Conservation (phyloP, 2,329 filamentous ascomycete species). For the Lomentospora prolificans region DNA sequence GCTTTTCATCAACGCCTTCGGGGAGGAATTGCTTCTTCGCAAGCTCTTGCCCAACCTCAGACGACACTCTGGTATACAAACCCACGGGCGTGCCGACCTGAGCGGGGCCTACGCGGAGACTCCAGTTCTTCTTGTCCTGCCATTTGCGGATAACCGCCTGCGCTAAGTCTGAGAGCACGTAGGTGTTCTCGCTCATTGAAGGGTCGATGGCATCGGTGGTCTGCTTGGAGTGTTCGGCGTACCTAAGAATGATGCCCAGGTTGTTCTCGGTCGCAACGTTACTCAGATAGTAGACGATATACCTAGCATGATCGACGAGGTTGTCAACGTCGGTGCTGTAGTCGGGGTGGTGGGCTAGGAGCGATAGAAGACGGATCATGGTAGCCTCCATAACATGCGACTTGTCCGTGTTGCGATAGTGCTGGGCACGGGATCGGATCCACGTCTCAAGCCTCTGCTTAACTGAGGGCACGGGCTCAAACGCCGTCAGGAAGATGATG, state of each 20-base stretch:
- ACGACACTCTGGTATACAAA: constrained; percentile 66
- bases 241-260: constrained; percentile 78
- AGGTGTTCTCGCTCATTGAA: constrained; percentile 61
- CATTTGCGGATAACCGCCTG: constrained; percentile 75
- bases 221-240: constrained; percentile 88
- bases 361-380: constrained; percentile 72
- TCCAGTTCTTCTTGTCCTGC: constrained; percentile 79
- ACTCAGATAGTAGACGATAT: constrained; percentile 81
- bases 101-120: constrained; percentile 70
- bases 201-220: constrained; percentile 69
- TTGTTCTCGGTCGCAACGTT: constrained; percentile 80
- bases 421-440: constrained; percentile 70
- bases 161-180: constrained; percentile 79
- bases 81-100: constrained; percentile 74
- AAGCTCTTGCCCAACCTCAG: constrained; percentile 69
- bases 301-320: constrained; percentile 72
- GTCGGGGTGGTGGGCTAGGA: constrained; percentile 91
- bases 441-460: constrained; percentile 73
- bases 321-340: constrained; percentile 59
- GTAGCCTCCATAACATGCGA: constrained; percentile 66
- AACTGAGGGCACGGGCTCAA: constrained; percentile 69
- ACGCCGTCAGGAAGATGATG: constrained; percentile 81
- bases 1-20: constrained; percentile 61
- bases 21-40: constrained; percentile 78
- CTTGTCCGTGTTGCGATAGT: constrained; percentile 48